Base-by-base conservation (phyloP, 176 grass and related monocot species). In the Ensete ventricosum region DNA sequence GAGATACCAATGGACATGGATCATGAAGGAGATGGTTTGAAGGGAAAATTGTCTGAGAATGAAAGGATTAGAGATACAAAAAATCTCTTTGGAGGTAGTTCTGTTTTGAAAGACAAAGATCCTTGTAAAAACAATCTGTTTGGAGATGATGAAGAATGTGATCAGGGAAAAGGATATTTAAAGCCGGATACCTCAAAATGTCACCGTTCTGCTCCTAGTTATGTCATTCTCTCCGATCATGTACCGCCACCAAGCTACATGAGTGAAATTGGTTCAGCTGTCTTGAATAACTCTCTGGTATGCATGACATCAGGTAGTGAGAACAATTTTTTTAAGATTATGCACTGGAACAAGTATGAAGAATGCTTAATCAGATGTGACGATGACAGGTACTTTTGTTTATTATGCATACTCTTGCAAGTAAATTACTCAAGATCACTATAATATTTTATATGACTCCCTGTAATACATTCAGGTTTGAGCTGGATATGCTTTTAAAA, bases 341-440 rank as follows among this genome's bases (percentile, higher is more conserved):
- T 93, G 95, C 78, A 86, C 25, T 91, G 87, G 73, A 99, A 99
- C 84, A 91, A 99, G 55, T 99, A 99, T 71, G 95, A 99, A 83
- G 90, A 99, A 76, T 94, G 88, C 79, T 87, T 99, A 69, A 94
- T 99, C 85, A 84, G 90, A 88, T 99, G 95, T 1, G 95, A 99
- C 76, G 95, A 99, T 77, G 95, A 99, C 82, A 99, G 95, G 95
- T 99, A 48, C 17, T 17, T 14, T 55, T 73, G 52, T 27, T 55
- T 16, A 54, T n/a, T 16, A 11, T 55, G 53, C 27, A 2, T 29
- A 55, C 12, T 22, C 25, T 27, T 55, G 3, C 53, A 17, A 17
- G 67, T 19, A 51, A 7, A 70, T 70, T 70, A n/a, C 51, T 43
- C 11, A 34, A 29, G 3, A 29, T 14, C 25, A 67, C 11, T 67